phyloP scores from a whole-genome alignment of 441 rosid species.

The Daphne laureola region DNA sequence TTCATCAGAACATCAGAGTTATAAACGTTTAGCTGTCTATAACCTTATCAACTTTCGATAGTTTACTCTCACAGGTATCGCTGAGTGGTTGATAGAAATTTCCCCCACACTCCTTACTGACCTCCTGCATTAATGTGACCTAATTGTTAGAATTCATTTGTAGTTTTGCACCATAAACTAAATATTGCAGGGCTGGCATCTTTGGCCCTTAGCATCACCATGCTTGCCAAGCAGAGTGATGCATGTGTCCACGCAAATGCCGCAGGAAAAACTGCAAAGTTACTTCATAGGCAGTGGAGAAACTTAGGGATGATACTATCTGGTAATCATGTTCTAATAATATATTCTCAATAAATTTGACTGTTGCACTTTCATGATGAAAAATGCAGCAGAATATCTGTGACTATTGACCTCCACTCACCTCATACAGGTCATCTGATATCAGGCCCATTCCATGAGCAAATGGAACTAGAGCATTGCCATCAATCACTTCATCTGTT shows the following conservation, averaged over 20 bases:
- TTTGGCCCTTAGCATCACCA: not conserved
- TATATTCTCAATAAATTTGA: too few species aligned
- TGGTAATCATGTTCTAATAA: too few species aligned
- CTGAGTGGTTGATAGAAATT: constrained; percentile 26
- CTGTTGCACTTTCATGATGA: too few species aligned
- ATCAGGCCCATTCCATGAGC: constrained; percentile 89
- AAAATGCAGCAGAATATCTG: too few species aligned
- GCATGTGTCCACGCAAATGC: too few species aligned
- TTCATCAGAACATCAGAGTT: constrained; percentile 3
- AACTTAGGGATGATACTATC: too few species aligned
- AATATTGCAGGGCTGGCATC: not conserved
- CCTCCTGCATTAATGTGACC: constrained; percentile 37
- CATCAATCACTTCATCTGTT: constrained; percentile 54
- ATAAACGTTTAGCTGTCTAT: constrained; percentile 1
- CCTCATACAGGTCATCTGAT: constrained; percentile 64
- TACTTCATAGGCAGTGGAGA: too few species aligned
- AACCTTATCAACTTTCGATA: constrained; percentile 41
- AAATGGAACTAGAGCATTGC: constrained; percentile 78
- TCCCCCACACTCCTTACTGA: constrained; percentile 39
- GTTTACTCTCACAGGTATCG: constrained; percentile 30
- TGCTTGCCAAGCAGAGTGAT: too few species aligned
- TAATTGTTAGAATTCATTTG: constrained; percentile 6
- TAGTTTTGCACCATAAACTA: not conserved
- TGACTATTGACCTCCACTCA: constrained; percentile 12
- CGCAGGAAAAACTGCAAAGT: too few species aligned